Base-by-base conservation (phyloP, 2,329 filamentous ascomycete species). In the Hypoxylon sp. region DNA sequence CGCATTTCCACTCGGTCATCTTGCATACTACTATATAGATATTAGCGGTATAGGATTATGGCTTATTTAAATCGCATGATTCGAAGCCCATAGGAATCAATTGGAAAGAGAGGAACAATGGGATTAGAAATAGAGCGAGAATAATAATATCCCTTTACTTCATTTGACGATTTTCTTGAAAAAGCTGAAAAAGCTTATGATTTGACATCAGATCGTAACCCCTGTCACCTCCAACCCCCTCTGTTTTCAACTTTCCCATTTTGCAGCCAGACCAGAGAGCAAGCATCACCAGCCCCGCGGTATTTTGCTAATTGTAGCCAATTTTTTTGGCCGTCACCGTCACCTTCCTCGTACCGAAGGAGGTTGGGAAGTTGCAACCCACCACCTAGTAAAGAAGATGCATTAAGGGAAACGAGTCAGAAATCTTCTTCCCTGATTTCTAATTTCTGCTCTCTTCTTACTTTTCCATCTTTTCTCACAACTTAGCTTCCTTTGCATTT, bases 201-300 rank as follows among this genome's bases (percentile, higher is more conserved):
- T 63, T 69, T 65, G 60, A 63, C 58, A 67, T 62, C 59, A 66
- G 51, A 64, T 63, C 52, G 68, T 50, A 38, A 60, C 62, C 72
- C 69, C 70, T 74, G 72, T 70, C 64, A 48, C 28, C 63, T 69
- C 73, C 74, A 74, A 69, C 71, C 74, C 71, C 74, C 73, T 74
- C 74, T 70, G 60, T 74, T 75, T 74, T 71, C 58, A 43, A 46
- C 50, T 53, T 46, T 69, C 60, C 58, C 55, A 48, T 56, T 45
- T 60, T 30, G 53, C 45, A 2, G 50, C 56, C 38, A 41, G 19
- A 51, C 30, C 30, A 65, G 49, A 48, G 53, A 63, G 55, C 57
- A 65, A 65, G 64, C 62, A 67, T 55, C 63, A 60, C 75, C 75
- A 76, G 72, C 75, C 75, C 75, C 75, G 75, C 75, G 73, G 63